A percentile compares a stretch with the other conserved stretches of the same genome.
phyloP scores from a whole-genome alignment of 1,139 yeast genomes.

The Saccharomyces pastorianus region DNA sequence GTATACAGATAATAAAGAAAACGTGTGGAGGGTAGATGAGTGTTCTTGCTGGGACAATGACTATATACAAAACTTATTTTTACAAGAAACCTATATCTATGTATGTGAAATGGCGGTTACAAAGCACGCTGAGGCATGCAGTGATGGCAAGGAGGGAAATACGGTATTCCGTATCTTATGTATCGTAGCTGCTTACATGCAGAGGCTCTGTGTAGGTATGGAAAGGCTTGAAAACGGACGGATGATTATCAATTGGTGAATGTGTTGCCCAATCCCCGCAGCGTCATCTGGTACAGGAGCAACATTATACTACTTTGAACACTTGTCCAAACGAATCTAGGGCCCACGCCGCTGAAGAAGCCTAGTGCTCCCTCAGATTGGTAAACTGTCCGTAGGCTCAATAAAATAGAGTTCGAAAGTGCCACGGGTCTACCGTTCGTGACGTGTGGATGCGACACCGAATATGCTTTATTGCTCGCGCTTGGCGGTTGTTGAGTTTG shows the following conservation, averaged over 20 bases:
- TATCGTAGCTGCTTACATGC: background rate
- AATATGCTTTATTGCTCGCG: background rate
- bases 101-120: background rate
- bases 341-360: conserved; percentile 89
- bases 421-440: conserved; percentile 26
- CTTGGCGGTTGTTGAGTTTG: conserved; percentile 53
- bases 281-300: conserved; percentile 59
- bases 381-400: conserved; percentile 61
- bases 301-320: conserved; percentile 93
- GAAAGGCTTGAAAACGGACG: no score
- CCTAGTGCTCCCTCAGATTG: conserved; percentile 70
- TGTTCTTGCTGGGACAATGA: background rate
- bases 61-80: background rate
- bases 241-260: background rate
- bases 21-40: background rate
- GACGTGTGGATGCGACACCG: conserved; percentile 2
- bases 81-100: background rate
- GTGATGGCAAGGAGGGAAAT: background rate
- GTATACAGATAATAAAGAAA: no score
- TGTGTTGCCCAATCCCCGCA: conserved; percentile 27
- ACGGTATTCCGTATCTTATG: background rate
- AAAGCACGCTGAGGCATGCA: background rate
- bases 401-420: conserved; percentile 45
- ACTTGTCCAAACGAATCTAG: conserved; percentile 93
- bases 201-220: no score